Evolutionary conservation across 768 basidiomycete genomes (phyloP), one percentile per base, ranked within the genome.

Genomic region (Lyophyllum atratum): DNA sequence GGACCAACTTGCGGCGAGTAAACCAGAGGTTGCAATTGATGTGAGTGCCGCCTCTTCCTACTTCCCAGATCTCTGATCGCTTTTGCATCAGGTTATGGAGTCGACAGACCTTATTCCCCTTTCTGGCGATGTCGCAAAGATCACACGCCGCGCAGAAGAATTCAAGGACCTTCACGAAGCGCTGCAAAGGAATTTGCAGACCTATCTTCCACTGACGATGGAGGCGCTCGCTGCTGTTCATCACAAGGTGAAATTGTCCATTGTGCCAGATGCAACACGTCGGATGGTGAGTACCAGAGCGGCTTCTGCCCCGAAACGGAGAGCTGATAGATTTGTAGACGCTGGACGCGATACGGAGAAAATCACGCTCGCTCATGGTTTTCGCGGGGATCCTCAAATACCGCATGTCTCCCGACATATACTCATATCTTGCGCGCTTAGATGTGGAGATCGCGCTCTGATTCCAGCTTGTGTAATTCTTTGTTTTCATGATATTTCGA

Each of bases 161-260:
- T 95, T 98, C 76, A 88, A 88, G 68, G 86, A 93, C 52, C 73
- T 90, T 17, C 89, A 96, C 54, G 92, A 96, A 63, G 82, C 91
- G 2, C 76, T 97, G 65, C 92, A 95, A 65, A 85, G 90, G 61
- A 98, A 96, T 74, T 72, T 98, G 70, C 93, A 93, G 65, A 83
- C 85, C 2, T 91, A 97, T 70, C 80, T 98, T 48, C 84, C 91
- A 31, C 82, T 94, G 37, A 90, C 93, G 21, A 99, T 98, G 97
- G 93, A 95, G 67, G 85, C 89, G 26, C 84, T 98, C 25, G 89
- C 90, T 48, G 85, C 82, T 14, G 83, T 95, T 15, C 90, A 96
- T 64, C 88, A 88, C 55, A 84, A 82, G 56, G 76, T 86, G 55
- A 96, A 96, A 70, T 74, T 77, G 11, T 87, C 89, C 26, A 74